Base-by-base conservation (phyloP, 768 basidiomycete species). In the Neoboletus brunneissimus region DNA sequence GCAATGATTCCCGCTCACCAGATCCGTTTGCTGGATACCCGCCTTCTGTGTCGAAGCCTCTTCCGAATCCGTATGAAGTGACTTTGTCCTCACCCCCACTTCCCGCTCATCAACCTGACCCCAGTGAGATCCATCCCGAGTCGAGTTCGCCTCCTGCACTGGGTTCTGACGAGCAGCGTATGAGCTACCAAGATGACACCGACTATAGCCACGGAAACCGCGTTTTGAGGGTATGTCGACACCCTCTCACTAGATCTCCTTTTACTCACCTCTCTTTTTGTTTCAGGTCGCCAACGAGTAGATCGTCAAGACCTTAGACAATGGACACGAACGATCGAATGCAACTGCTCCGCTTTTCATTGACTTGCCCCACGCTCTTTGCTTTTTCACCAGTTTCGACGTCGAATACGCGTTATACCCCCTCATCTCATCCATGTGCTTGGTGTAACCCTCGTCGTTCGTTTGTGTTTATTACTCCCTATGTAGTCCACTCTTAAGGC, bases 11-110 rank as follows among this genome's bases (percentile, higher is more conserved):
- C 20, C 55, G 41, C 3, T 58, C 53, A 22, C 58, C 56, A 0
- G 73, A 67, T 48, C 67, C 74, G 32, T 75, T 74, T 50, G 67
- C 71, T 34, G 56, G 57, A 47, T 64, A 68, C 52, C 67, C 46
- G n/a, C 71, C 41, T 8, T 11, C 56, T 4, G 4, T 11, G 20
- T 27, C 58, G 5, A 25, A 44, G 34, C 25, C 55, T 1, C 48
- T 72, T 27, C 59, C 60, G 18, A 72, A 68, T 54, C 63, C 72
- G n/a, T 35, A 68, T 31, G 60, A 49, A 4, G 22, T 35, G 15
- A 1, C 8, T 1, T n/a, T 22, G 10, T 40, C 60, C 20, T 59
- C 61, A 0, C 56, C 66, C 1, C 46, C 70, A 11, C 53, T 48
- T 27, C 49, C 68, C 5, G 47, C 15, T 1, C 37, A 38, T 16